phyloP scores from a whole-genome alignment of 108 stramenopile species.

The Pseudonitzschia multiseries region DNA sequence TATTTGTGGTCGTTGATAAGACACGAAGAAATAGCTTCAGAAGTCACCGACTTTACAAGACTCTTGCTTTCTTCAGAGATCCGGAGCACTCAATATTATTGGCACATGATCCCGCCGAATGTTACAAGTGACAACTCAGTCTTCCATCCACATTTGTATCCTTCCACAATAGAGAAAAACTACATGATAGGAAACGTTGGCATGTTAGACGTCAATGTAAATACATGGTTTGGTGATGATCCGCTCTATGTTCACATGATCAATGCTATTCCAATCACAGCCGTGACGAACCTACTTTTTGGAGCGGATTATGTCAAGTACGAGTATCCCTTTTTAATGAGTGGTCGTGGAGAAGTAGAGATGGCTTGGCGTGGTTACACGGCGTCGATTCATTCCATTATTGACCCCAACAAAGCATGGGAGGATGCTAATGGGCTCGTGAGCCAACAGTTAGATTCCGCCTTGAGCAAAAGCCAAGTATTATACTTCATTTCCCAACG shows the following conservation, averaged over 20 bases:
- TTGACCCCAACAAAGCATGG: constrained; percentile 76
- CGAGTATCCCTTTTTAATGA: constrained; percentile 46
- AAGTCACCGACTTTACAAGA: constrained; percentile 62
- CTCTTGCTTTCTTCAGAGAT: constrained; percentile 85
- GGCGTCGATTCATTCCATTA: constrained; percentile 64
- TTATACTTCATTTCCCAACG: constrained; percentile 68
- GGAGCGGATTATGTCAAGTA: constrained; percentile 55
- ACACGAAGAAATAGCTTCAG: constrained; percentile 44
- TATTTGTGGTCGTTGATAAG: constrained; percentile 87
- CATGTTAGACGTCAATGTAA: constrained; percentile 67
- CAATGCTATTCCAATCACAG: constrained; percentile 83
- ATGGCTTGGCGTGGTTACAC: constrained; percentile 82
- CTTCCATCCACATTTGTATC: constrained; percentile 30
- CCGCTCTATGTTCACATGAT: constrained; percentile 83
- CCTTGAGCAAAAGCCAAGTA: constrained; percentile 79
- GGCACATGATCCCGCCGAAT: constrained; percentile 80
- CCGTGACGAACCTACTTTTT: constrained; percentile 66
- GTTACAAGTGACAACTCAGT: not conserved
- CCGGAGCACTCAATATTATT: constrained; percentile 85
- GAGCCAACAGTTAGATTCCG: constrained; percentile 72
- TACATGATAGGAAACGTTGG: constrained; percentile 93
- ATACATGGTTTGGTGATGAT: constrained; percentile 86
- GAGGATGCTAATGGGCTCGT: constrained; percentile 57
- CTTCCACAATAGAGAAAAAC: constrained; percentile 52
- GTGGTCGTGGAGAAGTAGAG: constrained; percentile 40